phyloP scores from a whole-genome alignment of 164 flowering plant genomes.

The Berberis thunbergii region DNA sequence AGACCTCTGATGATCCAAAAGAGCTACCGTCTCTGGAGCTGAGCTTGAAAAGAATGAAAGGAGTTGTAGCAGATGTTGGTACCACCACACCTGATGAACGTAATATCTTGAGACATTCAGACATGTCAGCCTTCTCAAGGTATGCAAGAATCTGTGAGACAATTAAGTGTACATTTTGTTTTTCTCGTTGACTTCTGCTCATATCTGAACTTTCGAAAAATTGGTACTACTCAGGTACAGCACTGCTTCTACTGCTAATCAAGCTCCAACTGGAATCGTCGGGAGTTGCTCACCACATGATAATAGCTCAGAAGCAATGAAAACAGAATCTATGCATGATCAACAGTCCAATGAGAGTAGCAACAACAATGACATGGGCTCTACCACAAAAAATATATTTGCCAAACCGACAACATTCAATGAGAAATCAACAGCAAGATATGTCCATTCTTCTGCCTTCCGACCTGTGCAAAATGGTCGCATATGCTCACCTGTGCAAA shows the following conservation, averaged over 20 bases:
- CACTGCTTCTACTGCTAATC: slow-evolving; percentile 40
- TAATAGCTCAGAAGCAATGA: slow-evolving; percentile 43
- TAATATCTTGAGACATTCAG: slow-evolving; percentile 59
- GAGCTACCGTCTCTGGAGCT: slow-evolving; percentile 47
- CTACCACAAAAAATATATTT: slow-evolving; percentile 29
- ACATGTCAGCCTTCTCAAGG: slow-evolving; percentile 76
- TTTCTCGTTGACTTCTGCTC: neutral
- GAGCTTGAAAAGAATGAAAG: slow-evolving; percentile 41
- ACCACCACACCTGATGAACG: slow-evolving; percentile 22
- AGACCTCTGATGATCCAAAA: slow-evolving; percentile 14
- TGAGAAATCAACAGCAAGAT: slow-evolving; percentile 34
- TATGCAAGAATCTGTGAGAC: slow-evolving; percentile 14
- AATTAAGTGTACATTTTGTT: neutral
- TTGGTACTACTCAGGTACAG: slow-evolving; percentile 40
- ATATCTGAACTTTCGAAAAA: neutral
- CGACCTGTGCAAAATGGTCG: slow-evolving; percentile 30
- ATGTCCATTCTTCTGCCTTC: slow-evolving; percentile 34
- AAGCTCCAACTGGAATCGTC: slow-evolving; percentile 40
- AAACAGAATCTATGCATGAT: slow-evolving; percentile 27
- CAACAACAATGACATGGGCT: slow-evolving; percentile 44
- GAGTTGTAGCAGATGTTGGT: slow-evolving; percentile 22
- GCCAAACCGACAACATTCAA: slow-evolving; percentile 27
- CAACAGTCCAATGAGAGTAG: slow-evolving; percentile 48
- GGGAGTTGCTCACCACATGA: slow-evolving; percentile 60
- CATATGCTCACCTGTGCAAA: slow-evolving; percentile 20